Evolutionary conservation across 352 stramenopile species (phyloP).

Genomic region (Phytophthora niederhauseri): DNA sequence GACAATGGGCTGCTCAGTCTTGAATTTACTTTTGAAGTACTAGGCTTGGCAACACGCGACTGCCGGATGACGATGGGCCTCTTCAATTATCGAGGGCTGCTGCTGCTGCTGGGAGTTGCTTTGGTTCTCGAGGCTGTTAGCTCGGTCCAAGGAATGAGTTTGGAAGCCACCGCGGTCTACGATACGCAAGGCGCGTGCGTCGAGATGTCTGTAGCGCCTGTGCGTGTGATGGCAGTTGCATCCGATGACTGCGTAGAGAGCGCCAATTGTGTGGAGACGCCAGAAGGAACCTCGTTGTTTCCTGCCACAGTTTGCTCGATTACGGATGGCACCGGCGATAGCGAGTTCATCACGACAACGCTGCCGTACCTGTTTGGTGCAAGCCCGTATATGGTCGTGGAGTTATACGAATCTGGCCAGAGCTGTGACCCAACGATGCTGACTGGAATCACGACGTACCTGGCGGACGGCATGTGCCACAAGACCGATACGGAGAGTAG

Average conservation of each 20-base stretch:
- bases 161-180: slow-evolving; percentile 9
- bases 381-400: slow-evolving; percentile 12
- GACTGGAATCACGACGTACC: not conserved
- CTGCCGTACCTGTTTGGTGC: slow-evolving; percentile 9
- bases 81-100: not conserved
- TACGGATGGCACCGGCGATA: slow-evolving; percentile 11
- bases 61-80: slow-evolving; percentile 2
- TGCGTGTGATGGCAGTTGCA: slow-evolving; percentile 7
- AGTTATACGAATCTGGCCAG: slow-evolving; percentile 3
- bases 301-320: slow-evolving; percentile 5
- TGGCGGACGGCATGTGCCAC: slow-evolving; percentile 24
- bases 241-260: not conserved
- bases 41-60: not conserved
- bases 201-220: not conserved
- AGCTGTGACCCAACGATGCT: not conserved
- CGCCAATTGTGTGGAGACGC: slow-evolving; percentile 5
- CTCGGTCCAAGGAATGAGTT: slow-evolving; percentile 7
- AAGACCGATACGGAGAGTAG: not conserved
- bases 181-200: not conserved
- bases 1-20: slow-evolving; percentile 10
- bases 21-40: not conserved
- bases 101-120: not conserved
- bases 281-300: slow-evolving; percentile 4
- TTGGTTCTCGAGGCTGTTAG: slow-evolving; percentile 1
- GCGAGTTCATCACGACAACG: slow-evolving; percentile 1